Base-by-base conservation (phyloP, 192 early-diverging fungal genomes). In the Umbelopsis vinacea region DNA sequence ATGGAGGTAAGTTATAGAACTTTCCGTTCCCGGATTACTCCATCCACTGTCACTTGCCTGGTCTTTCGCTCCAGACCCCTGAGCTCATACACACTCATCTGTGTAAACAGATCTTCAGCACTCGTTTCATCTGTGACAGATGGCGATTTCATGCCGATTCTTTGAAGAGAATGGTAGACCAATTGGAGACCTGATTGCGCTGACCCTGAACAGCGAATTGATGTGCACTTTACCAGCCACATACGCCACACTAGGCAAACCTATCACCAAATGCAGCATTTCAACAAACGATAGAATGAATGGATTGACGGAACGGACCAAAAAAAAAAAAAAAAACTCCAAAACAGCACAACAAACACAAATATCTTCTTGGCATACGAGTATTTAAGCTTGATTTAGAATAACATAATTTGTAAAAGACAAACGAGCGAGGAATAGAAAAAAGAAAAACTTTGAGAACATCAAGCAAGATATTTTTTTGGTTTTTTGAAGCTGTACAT, bases 61-160 rank as follows among this genome's bases (percentile, higher is more conserved):
- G 57, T 63, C 57, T 63, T 63, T 37, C 57, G 8, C 57, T 63
- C 57, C 17, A 63, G 14, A 12, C 57, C 57, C 26, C 57, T 11
- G 15, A 63, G 57, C 57, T 63, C 57, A 33, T 63, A 26, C 33
- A 63, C 57, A 26, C 57, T 63, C 23, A 63, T 22, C 29, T 35
- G 57, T 0, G 33, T 35, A 4, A 63, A 63, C 19, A 63, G 29
- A 63, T 63, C 57, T 37, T 63, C 29, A 35, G 57, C 57, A 63
- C 17, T 37, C 0, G 57, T 33, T 35, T 63, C 57, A 19, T 63
- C 57, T 63, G 26, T 35, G 15, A 63, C 37, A 63, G 57, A 63
- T 63, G 57, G 57, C 4, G 57, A 63, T 37, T 63, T 63, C 57
- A 63, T 63, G 57, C 57, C 57, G 29, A 19, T 63, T 12, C 57